Evolutionary conservation across 441 rosid genomes (phyloP), one percentile per base, ranked within the genome.

Genomic region (Gossypium schwendimanii): DNA sequence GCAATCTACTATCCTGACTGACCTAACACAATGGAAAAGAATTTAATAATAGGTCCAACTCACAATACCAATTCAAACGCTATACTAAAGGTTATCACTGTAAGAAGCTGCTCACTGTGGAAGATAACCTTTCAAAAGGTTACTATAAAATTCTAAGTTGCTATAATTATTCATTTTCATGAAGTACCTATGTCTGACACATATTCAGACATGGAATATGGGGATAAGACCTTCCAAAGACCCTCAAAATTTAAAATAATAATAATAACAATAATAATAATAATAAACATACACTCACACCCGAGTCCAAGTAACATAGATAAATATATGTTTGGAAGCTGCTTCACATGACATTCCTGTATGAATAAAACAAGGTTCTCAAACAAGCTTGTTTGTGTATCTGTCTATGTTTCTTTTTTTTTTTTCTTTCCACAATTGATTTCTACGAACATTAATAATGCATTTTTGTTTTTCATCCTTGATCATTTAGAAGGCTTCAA

Each of bases 1-100:
- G 96, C 69, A 95, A 84, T 86, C 97, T 88, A 77, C 99, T 95
- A 78, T 95, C 99, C 89, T 93, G 99, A 80, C 99, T 95, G 92
- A 69, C 69, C 68, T 47, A 76, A 76, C 74, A 75, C 72, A 77
- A 78, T 31, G 64, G 49, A 28, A 57, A 52, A 67, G 63, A 75
- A 44, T 63, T 73, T 63, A 79, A 81, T 78, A 81, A 64, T 64
- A 44, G 80, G 52, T 4, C 12, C 11, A 33, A 75, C 15, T 39
- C 23, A 64, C 10, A 21, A 65, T 23, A 45, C 54, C 54, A 41
- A 44, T 44, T 21, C 70, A 65, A 21, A 41, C 17, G 23, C 49
- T 36, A n/a, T 62, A 11, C 10, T 36, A 17, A 26, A 59, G 17
- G 18, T 59, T 59, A 59, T 5, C 12, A 28, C 17, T 10, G 15